phyloP scores from a whole-genome alignment of 2,329 filamentous ascomycete species.

The Hysterium pulicare region DNA sequence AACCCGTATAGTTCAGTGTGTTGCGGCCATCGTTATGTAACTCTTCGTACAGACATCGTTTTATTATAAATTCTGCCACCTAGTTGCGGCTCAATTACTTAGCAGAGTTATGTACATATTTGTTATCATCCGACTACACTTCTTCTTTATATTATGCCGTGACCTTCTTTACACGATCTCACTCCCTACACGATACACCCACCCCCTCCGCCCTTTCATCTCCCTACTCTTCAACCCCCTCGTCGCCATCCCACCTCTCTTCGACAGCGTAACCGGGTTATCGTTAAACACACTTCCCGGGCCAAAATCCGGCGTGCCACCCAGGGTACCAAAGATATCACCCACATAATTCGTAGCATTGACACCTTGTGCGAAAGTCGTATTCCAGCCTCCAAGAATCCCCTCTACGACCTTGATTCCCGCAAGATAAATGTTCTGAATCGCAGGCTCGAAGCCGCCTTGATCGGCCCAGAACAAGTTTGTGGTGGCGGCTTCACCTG shows the following conservation, averaged over 20 bases:
- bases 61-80: no score
- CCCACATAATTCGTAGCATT: conserved; percentile 63
- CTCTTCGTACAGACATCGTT: no score
- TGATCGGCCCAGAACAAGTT: conserved; percentile 61
- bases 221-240: conserved; percentile 1
- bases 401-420: conserved; percentile 63
- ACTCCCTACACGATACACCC: neutral
- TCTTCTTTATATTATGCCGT: neutral
- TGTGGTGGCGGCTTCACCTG: conserved; percentile 52
- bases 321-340: conserved; percentile 67
- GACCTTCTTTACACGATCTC: neutral
- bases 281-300: conserved; percentile 42
- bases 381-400: conserved; percentile 59
- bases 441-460: conserved; percentile 60
- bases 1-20: no score
- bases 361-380: conserved; percentile 55
- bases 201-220: conserved; percentile 6
- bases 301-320: conserved; percentile 64
- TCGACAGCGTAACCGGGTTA: conserved; percentile 10
- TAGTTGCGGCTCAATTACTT: no score
- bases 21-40: no score
- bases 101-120: no score
- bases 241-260: conserved; percentile 8
- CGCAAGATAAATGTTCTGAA: conserved; percentile 65
- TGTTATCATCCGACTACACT: no score